Base-by-base conservation (phyloP, 179 eudicot genomes). In the Patellifolia procumbens region DNA sequence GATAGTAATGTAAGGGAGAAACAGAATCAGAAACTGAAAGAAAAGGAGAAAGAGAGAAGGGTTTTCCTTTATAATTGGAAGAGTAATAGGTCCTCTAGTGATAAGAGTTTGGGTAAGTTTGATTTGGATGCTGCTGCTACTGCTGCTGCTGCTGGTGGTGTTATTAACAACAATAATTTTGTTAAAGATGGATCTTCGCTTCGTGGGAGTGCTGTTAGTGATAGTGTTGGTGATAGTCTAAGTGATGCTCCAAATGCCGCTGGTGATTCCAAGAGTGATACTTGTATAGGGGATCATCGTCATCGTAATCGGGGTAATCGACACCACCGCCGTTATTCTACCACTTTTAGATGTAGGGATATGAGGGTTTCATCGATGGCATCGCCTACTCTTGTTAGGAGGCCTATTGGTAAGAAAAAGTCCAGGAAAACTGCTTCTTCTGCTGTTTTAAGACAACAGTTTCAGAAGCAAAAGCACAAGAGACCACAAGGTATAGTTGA, bases 51-150 rank as follows among this genome's bases (percentile, higher is more conserved):
- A 34, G 91, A 90, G 60, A 89, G 83, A 76, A 87, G 85, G 85
- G 89, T 91, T 26, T 91, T 86, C 70, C 75, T 93, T 61, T 87
- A 87, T 76, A 95, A 93, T 76, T 95, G 99, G 98, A 88, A 83
- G 86, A 83, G 75, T 60, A 88, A 90, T 81, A 93, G 85, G 81
- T 88, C 92, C 31, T 90, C 87, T 61, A 86, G 93, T 74, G 92
- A 91, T 67, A 89, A 80, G 77, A 91, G 94, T 73, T 78, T 80
- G 69, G 75, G 79, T 8, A 82, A 83, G 86, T 74, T 85, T 83
- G 82, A 80, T 75, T 71, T 85, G 70, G 80, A 80, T 55, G 76
- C 72, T 64, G 80, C 49, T 59, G 64, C 26, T 58, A 64, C 29
- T 62, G 20, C 24, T 72, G 62, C n/a, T 24, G 2, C 20, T 24